These are phyloP conservation scores for Aurantiochytrium sp. DNA, from an alignment of 108 stramenopile genomes.

Conservation along the genomic window DNA sequence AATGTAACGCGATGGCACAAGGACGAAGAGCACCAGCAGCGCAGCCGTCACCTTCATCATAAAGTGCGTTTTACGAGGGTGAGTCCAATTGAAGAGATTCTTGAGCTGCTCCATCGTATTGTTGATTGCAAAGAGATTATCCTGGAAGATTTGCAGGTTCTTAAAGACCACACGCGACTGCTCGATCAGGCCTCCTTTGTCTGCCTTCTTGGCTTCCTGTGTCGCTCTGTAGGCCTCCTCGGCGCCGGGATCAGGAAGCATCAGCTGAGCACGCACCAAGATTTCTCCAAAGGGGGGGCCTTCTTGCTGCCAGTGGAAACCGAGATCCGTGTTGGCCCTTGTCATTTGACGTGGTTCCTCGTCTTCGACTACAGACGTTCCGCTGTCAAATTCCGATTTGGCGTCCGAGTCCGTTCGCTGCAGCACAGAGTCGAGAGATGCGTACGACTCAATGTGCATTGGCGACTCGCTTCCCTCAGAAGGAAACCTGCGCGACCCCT, in stretches of 20 bases:
- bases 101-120: background rate
- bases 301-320: background rate
- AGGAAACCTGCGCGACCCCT: too few species aligned
- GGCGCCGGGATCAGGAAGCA: background rate
- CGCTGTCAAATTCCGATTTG: background rate
- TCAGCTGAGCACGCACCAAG: background rate
- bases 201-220: slow-evolving; percentile 1
- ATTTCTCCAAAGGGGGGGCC: background rate
- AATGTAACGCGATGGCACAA: background rate
- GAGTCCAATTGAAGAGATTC: slow-evolving; percentile 13
- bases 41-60: background rate
- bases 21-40: background rate
- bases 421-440: too few species aligned
- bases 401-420: background rate
- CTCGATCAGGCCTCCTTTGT: background rate
- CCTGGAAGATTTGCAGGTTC: background rate
- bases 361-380: background rate
- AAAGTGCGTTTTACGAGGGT: background rate
- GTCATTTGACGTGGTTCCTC: background rate
- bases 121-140: background rate
- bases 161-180: background rate
- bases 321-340: background rate
- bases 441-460: too few species aligned
- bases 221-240: background rate
- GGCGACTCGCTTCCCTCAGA: too few species aligned